phyloP scores from a whole-genome alignment of 129 eudicot species.

The Solidago caesia region DNA sequence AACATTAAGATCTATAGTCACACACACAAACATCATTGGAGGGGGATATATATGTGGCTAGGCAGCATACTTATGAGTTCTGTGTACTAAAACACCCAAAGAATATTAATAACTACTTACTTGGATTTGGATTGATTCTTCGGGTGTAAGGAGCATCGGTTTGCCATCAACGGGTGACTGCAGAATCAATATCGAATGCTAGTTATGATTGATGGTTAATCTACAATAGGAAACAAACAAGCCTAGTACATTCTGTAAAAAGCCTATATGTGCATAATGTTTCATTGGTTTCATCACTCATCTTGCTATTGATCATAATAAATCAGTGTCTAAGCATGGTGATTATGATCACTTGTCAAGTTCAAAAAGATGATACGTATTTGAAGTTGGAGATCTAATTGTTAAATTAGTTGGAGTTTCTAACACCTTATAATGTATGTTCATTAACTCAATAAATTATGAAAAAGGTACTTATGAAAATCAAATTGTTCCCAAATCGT shows the following conservation, averaged over 20 bases:
- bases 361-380: not conserved
- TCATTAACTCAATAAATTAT: not conserved
- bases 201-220: not conserved
- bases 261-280: not conserved
- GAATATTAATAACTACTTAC: slow-evolving; percentile 37
- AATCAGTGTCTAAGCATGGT: not conserved
- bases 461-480: not conserved
- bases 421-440: not conserved
- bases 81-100: slow-evolving; percentile 7
- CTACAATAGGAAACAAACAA: not conserved
- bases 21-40: slow-evolving; percentile 3
- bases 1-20: not conserved
- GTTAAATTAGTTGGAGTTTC: not conserved
- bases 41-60: not conserved
- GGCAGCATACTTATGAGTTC: not conserved
- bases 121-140: slow-evolving; percentile 95
- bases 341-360: not conserved
- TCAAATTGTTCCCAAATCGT: too few species aligned
- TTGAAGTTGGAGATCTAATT: not conserved
- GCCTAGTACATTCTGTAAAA: not conserved
- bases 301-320: not conserved
- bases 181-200: slow-evolving; percentile 19
- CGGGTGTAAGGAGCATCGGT: slow-evolving; percentile 93
- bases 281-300: not conserved
- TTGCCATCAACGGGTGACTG: slow-evolving; percentile 98